Conservation (phyloP, 352 stramenopile genomes). For the Globisporangium solare region DNA sequence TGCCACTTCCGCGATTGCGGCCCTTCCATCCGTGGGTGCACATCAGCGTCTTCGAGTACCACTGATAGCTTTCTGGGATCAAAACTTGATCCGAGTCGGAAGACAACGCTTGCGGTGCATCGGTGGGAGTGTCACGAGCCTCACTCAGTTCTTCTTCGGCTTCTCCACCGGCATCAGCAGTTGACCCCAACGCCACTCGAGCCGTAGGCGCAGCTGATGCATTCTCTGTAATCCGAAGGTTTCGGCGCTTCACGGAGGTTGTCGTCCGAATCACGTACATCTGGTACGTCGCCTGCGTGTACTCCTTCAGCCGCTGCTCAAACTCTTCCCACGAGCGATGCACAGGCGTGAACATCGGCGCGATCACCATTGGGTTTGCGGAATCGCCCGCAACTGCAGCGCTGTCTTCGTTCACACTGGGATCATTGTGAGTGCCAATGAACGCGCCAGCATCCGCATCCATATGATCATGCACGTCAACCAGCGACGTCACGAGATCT, state of each 20-base stretch:
- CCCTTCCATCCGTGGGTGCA: conserved; percentile 81
- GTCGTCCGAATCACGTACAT: conserved; percentile 77
- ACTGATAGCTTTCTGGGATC: conserved; percentile 58
- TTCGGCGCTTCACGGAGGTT: conserved; percentile 66
- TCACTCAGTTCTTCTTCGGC: no score
- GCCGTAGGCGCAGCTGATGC: conserved; percentile 3
- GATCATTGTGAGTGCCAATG: neutral
- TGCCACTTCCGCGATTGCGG: conserved; percentile 54
- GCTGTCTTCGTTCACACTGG: neutral
- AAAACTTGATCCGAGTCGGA: conserved; percentile 26
- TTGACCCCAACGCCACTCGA: neutral
- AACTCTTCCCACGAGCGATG: conserved; percentile 68
- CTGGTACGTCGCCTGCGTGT: conserved; percentile 60
- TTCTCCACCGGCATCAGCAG: no score
- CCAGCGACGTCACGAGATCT: no score
- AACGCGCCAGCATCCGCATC: neutral
- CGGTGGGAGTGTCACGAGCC: neutral
- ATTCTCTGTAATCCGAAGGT: conserved; percentile 58
- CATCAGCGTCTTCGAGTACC: conserved; percentile 83
- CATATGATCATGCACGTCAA: neutral
- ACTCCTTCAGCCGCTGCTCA: conserved; percentile 51
- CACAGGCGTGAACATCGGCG: conserved; percentile 37
- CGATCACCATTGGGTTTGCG: conserved; percentile 20
- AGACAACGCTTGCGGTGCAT: conserved; percentile 1
- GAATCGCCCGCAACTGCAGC: neutral